phyloP scores from a whole-genome alignment of 2,329 filamentous ascomycete species.

The Botrytis deweyae region DNA sequence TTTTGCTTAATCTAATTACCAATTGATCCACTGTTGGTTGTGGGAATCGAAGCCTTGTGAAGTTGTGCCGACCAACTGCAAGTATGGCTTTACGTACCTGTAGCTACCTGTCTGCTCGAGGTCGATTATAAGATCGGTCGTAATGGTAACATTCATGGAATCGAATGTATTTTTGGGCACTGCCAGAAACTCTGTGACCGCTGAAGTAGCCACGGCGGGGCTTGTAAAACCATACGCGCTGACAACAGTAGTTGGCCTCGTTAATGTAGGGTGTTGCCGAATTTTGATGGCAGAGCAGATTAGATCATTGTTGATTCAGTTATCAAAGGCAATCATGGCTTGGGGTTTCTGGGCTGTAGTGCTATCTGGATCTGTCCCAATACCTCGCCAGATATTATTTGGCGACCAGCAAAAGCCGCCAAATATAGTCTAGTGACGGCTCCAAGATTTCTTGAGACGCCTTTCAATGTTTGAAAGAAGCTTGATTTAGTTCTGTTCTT shows the following conservation, averaged over 20 bases:
- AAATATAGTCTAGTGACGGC: constrained; percentile 50
- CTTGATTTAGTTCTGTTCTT: constrained; percentile 46
- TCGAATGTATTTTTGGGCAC: not conserved
- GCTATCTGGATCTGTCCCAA: not conserved
- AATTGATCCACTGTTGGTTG: not conserved
- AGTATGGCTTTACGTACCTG: not conserved
- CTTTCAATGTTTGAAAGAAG: constrained; percentile 53
- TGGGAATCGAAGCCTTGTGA: not conserved
- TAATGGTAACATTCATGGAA: constrained; percentile 13
- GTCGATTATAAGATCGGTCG: not conserved
- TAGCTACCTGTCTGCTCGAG: not conserved
- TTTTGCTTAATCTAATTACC: not conserved
- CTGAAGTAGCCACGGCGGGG: not conserved
- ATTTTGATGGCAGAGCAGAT: constrained; percentile 7
- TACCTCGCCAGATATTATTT: constrained; percentile 24
- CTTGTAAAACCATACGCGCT: not conserved
- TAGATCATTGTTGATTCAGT: constrained; percentile 8
- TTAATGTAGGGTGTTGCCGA: not conserved
- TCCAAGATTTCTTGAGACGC: constrained; percentile 47
- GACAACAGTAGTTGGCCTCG: not conserved
- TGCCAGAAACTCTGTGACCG: not conserved
- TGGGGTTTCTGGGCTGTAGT: not conserved
- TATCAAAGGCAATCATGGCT: constrained; percentile 3
- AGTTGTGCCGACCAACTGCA: not conserved
- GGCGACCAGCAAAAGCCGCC: constrained; percentile 37